Conservation (phyloP, 2,329 filamentous ascomycete species). For the Verticillium tricorpus region DNA sequence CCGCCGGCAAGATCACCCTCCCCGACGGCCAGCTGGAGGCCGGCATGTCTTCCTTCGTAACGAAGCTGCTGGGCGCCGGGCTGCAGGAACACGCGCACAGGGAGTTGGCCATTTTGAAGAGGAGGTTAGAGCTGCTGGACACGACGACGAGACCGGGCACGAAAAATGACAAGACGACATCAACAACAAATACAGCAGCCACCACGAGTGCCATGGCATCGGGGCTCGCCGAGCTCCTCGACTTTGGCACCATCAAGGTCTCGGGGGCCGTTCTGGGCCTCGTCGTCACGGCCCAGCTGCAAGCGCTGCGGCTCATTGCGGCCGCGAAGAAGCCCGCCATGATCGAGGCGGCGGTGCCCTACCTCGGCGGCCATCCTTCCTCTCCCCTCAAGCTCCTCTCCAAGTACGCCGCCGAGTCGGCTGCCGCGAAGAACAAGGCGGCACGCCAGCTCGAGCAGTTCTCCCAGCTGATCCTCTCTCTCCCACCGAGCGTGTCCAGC, state of each 20-base stretch:
- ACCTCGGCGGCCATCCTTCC: constrained; percentile 46
- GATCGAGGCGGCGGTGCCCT: constrained; percentile 52
- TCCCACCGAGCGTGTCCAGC: constrained; percentile 63
- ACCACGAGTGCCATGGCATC: constrained; percentile 23
- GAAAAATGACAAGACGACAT: neutral
- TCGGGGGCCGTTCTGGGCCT: constrained; percentile 44
- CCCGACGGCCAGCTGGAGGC: constrained; percentile 65
- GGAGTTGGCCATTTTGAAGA: constrained; percentile 64
- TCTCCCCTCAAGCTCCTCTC: constrained; percentile 57
- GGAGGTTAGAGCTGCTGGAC: constrained; percentile 43
- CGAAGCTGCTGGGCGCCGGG: constrained; percentile 60
- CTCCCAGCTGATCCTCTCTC: constrained; percentile 58
- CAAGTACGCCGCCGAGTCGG: constrained; percentile 34
- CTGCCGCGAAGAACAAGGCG: constrained; percentile 50
- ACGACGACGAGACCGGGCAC: constrained; percentile 1
- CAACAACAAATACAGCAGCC: neutral
- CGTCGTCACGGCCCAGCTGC: constrained; percentile 60
- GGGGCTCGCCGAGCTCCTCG: constrained; percentile 54
- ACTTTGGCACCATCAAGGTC: constrained; percentile 46
- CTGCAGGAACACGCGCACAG: constrained; percentile 65
- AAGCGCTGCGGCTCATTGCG: constrained; percentile 59
- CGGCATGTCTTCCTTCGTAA: constrained; percentile 66
- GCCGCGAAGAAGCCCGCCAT: constrained; percentile 54
- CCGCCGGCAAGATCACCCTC: constrained; percentile 47
- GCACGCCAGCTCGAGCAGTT: constrained; percentile 63